Percentiles rank a stretch among this genome's conserved stretches.
phyloP scores from a whole-genome alignment of 2,329 filamentous ascomycete species.

The Alternaria ventricosa region DNA sequence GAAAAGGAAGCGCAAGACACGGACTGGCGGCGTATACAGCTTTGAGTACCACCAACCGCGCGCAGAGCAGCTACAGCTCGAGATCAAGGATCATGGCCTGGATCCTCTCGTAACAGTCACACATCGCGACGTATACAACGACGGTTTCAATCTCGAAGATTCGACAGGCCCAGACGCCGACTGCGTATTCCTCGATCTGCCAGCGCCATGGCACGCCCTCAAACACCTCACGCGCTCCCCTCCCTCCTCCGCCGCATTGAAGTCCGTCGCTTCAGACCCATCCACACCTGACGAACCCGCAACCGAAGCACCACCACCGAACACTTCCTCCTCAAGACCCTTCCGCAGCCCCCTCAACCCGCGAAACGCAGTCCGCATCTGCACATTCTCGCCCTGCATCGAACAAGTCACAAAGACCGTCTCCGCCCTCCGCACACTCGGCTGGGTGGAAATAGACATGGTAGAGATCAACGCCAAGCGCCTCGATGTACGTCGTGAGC shows the following conservation, averaged over 20 bases:
- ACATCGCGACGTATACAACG: constrained; percentile 78
- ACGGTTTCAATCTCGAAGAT: constrained; percentile 69
- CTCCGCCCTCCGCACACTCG: constrained; percentile 76
- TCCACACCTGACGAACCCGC: constrained; percentile 45
- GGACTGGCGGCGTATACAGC: constrained; percentile 74
- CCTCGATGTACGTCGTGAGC: constrained; percentile 82
- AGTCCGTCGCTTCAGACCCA: constrained; percentile 34
- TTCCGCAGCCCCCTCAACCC: constrained; percentile 69
- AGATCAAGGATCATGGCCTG: constrained; percentile 72
- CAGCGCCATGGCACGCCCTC: constrained; percentile 80
- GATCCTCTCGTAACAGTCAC: constrained; percentile 72
- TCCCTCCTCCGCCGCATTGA: constrained; percentile 33
- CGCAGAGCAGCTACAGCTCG: constrained; percentile 71
- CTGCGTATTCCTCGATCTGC: constrained; percentile 79
- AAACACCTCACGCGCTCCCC: constrained; percentile 71
- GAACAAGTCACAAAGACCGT: constrained; percentile 93
- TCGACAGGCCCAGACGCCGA: constrained; percentile 57
- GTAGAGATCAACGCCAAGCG: constrained; percentile 83
- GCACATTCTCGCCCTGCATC: constrained; percentile 95
- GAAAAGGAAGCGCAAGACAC: constrained; percentile 45
- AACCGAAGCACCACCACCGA: constrained; percentile 3
- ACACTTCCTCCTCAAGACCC: constrained; percentile 16
- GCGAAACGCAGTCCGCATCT: constrained; percentile 75
- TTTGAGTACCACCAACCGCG: constrained; percentile 82
- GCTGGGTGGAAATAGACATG: constrained; percentile 94